Evolutionary conservation across 192 early-diverging fungal species (phyloP).

Genomic region (Coemansia sp.): DNA sequence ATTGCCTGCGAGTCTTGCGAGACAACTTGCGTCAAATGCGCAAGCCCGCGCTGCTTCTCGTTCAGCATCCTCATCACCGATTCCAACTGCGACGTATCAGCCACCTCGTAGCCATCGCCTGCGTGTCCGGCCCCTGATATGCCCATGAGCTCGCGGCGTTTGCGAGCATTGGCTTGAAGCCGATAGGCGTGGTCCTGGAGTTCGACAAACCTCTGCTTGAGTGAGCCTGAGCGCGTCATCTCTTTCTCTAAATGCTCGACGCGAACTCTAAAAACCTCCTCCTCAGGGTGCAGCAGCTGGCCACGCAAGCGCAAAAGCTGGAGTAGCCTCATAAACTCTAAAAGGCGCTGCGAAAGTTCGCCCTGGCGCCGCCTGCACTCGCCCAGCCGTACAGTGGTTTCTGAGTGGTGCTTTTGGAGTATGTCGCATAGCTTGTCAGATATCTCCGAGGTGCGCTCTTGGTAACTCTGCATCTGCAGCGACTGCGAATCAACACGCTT

Average conservation of each 20-base stretch:
- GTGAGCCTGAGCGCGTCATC: slow-evolving; percentile 76
- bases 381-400: slow-evolving; percentile 73
- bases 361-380: slow-evolving; percentile 81
- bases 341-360: slow-evolving; percentile 73
- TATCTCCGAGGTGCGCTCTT: slow-evolving; percentile 74
- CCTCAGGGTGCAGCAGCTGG: slow-evolving; percentile 79
- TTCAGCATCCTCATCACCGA: slow-evolving; percentile 48
- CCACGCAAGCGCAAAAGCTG: slow-evolving; percentile 86
- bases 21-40: slow-evolving; percentile 68
- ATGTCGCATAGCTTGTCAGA: slow-evolving; percentile 62
- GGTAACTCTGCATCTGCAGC: slow-evolving; percentile 67
- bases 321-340: slow-evolving; percentile 86
- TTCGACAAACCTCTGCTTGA: slow-evolving; percentile 82
- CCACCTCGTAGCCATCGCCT: slow-evolving; percentile 60
- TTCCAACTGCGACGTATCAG: slow-evolving; percentile 64
- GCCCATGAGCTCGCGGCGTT: slow-evolving; percentile 42
- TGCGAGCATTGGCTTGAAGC: slow-evolving; percentile 63
- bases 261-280: slow-evolving; percentile 76
- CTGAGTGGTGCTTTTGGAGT: slow-evolving; percentile 70
- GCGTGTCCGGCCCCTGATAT: slow-evolving; percentile 18
- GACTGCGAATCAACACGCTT: slow-evolving; percentile 84
- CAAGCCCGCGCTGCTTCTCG: slow-evolving; percentile 71
- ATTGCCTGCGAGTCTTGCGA: slow-evolving; percentile 64
- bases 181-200: slow-evolving; percentile 80
- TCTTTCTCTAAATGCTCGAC: slow-evolving; percentile 78